These are phyloP conservation scores for Diddensiella caesifluorescens DNA, from an alignment of 805 yeast genomes.

Conservation along the genomic window DNA sequence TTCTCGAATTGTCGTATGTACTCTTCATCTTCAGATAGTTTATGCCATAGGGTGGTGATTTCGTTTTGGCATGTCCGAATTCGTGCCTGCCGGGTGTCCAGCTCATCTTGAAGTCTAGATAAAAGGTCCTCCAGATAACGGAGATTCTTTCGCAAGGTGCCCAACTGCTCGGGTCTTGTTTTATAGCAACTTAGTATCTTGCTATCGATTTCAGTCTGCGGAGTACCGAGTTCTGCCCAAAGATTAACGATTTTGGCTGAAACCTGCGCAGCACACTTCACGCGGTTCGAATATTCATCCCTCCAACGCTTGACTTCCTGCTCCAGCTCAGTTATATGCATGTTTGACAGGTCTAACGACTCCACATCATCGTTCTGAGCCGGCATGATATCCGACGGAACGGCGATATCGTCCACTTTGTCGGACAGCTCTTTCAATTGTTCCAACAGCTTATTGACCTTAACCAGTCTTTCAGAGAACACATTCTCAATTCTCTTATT, in stretches of 20 bases:
- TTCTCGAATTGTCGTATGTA: conserved; percentile 39
- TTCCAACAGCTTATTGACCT: conserved; percentile 17
- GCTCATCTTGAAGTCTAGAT: conserved; percentile 33
- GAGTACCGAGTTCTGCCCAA: conserved; percentile 33
- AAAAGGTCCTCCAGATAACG: conserved; percentile 22
- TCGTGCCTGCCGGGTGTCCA: conserved; percentile 29
- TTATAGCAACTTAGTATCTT: conserved; percentile 21
- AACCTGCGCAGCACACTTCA: conserved; percentile 17
- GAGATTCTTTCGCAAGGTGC: conserved; percentile 27
- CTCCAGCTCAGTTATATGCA: conserved; percentile 22
- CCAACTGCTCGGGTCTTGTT: conserved; percentile 24
- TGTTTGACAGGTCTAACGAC: conserved; percentile 23
- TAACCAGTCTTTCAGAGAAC: conserved; percentile 21
- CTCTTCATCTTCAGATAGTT: conserved; percentile 44
- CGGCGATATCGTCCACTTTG: conserved; percentile 22
- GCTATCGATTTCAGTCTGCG: conserved; percentile 27
- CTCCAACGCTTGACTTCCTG: conserved; percentile 24
- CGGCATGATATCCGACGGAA: conserved; percentile 16
- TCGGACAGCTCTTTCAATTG: conserved; percentile 16
- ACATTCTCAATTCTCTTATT: conserved; percentile 17
- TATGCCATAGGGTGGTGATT: conserved; percentile 52
- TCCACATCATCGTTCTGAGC: conserved; percentile 16
- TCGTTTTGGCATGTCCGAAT: conserved; percentile 33
- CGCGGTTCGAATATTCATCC: conserved; percentile 21
- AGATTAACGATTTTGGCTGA: conserved; percentile 26